phyloP scores from a whole-genome alignment of 805 yeast genomes.

The Saccharomycopsis guyanensis region DNA sequence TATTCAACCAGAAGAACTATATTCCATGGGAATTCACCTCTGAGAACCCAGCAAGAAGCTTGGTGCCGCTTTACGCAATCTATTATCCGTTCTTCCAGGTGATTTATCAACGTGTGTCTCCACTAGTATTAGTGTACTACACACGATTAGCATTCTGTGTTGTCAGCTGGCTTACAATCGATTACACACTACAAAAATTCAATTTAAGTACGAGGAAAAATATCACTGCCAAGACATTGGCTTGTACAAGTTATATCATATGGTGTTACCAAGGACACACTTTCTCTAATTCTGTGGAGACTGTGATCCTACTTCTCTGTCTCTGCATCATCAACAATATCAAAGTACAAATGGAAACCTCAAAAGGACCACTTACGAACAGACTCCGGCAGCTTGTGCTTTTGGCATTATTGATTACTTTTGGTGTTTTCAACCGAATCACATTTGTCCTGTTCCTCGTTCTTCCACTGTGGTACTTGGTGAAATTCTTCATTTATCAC shows the following conservation, averaged over 20 bases:
- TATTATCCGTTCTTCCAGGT: conserved; percentile 61
- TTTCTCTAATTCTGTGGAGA: conserved; percentile 83
- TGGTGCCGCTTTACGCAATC: conserved; percentile 54
- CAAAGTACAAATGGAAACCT: conserved; percentile 29
- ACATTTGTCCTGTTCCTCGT: conserved; percentile 73
- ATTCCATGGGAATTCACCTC: conserved; percentile 79
- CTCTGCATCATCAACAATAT: conserved; percentile 66
- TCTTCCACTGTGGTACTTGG: conserved; percentile 47
- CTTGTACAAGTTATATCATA: conserved; percentile 59
- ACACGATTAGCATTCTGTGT: conserved; percentile 22
- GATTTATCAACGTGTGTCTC: background rate
- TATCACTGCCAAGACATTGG: conserved; percentile 34
- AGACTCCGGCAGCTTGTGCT: conserved; percentile 20
- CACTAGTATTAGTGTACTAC: conserved; percentile 14
- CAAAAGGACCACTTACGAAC: background rate
- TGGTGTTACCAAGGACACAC: conserved; percentile 79
- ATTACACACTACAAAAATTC: conserved; percentile 21
- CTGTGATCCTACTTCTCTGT: conserved; percentile 34
- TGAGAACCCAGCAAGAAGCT: conserved; percentile 58
- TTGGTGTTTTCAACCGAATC: conserved; percentile 80
- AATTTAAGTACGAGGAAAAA: conserved; percentile 9
- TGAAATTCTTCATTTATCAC: conserved; percentile 35
- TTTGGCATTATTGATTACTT: conserved; percentile 44
- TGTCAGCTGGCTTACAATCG: conserved; percentile 28
- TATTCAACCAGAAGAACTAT: conserved; percentile 28